Evolutionary conservation across 1,284 basidiomycete species (phyloP).

Genomic region (Athelia psychrophila): DNA sequence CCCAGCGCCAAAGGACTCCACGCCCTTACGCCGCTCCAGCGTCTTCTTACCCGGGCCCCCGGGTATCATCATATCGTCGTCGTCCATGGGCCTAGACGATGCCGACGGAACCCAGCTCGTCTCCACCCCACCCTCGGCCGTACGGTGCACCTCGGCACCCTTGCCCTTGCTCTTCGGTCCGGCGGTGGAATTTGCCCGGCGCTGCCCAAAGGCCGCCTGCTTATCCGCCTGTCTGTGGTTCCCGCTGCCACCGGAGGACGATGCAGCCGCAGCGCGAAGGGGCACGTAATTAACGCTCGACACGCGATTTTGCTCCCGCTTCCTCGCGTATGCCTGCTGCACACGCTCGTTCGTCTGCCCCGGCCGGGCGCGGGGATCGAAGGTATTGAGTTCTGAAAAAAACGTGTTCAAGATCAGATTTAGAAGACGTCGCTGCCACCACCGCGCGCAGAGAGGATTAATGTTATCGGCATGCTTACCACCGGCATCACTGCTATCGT

Average conservation of each 20-base stretch:
- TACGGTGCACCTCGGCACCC: slow-evolving; percentile 10
- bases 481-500: slow-evolving; percentile 52
- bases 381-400: slow-evolving; percentile 43
- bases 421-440: slow-evolving; percentile 43
- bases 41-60: slow-evolving; percentile 31
- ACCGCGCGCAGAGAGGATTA: slow-evolving; percentile 28
- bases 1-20: slow-evolving; percentile 81
- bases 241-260: slow-evolving; percentile 21
- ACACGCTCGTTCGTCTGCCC: slow-evolving; percentile 42
- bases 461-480: too few relatives aligned
- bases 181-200: slow-evolving; percentile 35
- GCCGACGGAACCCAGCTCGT: slow-evolving; percentile 62
- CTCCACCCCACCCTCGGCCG: slow-evolving; percentile 57
- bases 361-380: slow-evolving; percentile 40
- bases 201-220: slow-evolving; percentile 68
- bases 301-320: slow-evolving; percentile 36
- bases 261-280: slow-evolving; percentile 50
- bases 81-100: slow-evolving; percentile 28
- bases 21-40: slow-evolving; percentile 52
- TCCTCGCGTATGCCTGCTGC: slow-evolving; percentile 43
- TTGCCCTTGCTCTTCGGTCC: slow-evolving; percentile 7
- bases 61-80: slow-evolving; percentile 18
- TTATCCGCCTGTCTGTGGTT: slow-evolving; percentile 35
- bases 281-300: slow-evolving; percentile 60
- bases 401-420: slow-evolving; percentile 10